These are phyloP conservation scores for Diaporthe humulicola DNA, from an alignment of 2,329 filamentous ascomycete genomes.

Conservation along the genomic window DNA sequence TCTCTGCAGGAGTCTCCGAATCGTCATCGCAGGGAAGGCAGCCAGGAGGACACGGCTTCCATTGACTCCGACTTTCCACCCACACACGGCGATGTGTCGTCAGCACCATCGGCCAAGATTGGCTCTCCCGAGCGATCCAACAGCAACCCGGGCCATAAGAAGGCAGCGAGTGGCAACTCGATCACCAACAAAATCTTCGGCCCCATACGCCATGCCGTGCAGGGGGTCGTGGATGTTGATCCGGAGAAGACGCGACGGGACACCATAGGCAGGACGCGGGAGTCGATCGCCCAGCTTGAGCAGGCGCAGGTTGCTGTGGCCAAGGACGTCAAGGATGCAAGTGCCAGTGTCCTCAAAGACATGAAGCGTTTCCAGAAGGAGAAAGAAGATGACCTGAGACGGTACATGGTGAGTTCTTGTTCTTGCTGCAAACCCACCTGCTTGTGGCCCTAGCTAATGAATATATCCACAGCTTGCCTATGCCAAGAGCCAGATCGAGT, in stretches of 20 bases:
- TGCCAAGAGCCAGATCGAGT: conserved; percentile 92
- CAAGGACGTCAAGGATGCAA: conserved; percentile 94
- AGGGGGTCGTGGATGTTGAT: conserved; percentile 96
- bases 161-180: conserved; percentile 87
- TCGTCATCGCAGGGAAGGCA: conserved; percentile 67
- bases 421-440: not conserved
- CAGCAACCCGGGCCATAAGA: conserved; percentile 74
- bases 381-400: conserved; percentile 93
- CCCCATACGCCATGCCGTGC: conserved; percentile 92
- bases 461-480: conserved; percentile 78
- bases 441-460: conserved; percentile 14
- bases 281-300: conserved; percentile 87
- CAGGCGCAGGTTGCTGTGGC: conserved; percentile 91
- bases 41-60: conserved; percentile 84
- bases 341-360: conserved; percentile 87
- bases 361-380: conserved; percentile 93
- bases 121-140: conserved; percentile 71
- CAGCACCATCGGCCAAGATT: conserved; percentile 81
- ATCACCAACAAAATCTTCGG: conserved; percentile 96
- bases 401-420: conserved; percentile 86
- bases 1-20: conserved; percentile 70
- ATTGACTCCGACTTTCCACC: conserved; percentile 97
- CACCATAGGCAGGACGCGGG: conserved; percentile 94
- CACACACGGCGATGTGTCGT: conserved; percentile 80
- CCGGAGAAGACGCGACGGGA: conserved; percentile 93